Base-by-base conservation (phyloP, 2,329 filamentous ascomycete species). In the Fusarium sp. region DNA sequence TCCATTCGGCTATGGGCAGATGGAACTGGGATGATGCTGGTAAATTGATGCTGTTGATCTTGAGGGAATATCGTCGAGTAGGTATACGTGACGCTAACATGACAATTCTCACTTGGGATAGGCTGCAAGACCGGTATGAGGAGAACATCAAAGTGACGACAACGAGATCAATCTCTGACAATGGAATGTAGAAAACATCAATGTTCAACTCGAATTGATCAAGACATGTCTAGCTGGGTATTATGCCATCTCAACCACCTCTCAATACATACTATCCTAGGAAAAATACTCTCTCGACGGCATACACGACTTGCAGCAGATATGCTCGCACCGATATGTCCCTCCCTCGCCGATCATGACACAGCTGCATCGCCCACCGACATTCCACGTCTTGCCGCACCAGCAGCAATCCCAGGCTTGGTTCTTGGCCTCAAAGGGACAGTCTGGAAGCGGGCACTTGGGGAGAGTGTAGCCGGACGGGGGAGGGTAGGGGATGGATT, bases 371-470 rank as follows among this genome's bases (percentile, higher is more conserved):
- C 84, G 81, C 6, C 84, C 85, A 26, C 78, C 76, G 44, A 80
- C 79, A 70, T 87, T 87, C 79, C 82, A 82, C n/a, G 79, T 78
- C 71, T 86, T 86, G 28, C 85, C 85, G 60, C 85, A 87, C 84
- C 84, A 87, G 75, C 85, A 87, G 75, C 85, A 87, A 75, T 85
- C 85, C 85, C 85, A 87, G 66, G 75, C 81, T 33, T 85, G 79
- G 58, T 84, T 82, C 60, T 82, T 81, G 48, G 77, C 76, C 75
- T 86, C 84, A 68, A 85, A 87, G 9, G 85, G 84, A 56, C 85
- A 87, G 50, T 78, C 77, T 9, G 80, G 68, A 58, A 86, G 74
- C 44, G 84, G 83, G 67, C 85, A 87, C 61, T 81, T 80, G 48
- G 81, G 81, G 26, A 76, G 62, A 18, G 70, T 67, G 72, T 81